phyloP scores from a whole-genome alignment of 306 rosid species.

The Purshia tridentata region DNA sequence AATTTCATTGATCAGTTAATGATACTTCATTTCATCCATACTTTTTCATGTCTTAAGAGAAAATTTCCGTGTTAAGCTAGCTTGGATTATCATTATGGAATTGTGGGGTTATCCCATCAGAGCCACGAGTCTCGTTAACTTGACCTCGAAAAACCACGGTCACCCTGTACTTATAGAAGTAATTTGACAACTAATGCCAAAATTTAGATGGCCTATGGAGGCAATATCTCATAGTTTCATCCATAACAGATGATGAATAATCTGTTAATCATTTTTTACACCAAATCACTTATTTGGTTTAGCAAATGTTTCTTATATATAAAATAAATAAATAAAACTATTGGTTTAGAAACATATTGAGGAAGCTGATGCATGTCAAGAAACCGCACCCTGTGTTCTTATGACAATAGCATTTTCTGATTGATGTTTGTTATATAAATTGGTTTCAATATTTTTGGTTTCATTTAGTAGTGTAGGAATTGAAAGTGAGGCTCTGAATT shows the following conservation, averaged over 20 bases:
- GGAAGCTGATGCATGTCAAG: too few species aligned
- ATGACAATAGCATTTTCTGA: too few species aligned
- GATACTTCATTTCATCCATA: neutral
- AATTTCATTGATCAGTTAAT: neutral
- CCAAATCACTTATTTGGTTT: neutral
- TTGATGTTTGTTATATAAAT: too few species aligned
- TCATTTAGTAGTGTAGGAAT: neutral
- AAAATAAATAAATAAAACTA: too few species aligned
- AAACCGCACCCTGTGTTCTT: too few species aligned
- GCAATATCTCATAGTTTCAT: neutral
- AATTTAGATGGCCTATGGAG: too few species aligned
- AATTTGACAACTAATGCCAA: neutral
- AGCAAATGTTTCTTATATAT: neutral
- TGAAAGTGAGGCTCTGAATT: neutral
- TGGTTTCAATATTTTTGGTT: neutral
- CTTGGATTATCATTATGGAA: neutral
- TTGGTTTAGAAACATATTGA: too few species aligned
- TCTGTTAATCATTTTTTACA: neutral
- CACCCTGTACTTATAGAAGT: neutral
- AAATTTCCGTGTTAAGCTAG: neutral
- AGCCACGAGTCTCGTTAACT: too few species aligned
- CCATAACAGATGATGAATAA: neutral
- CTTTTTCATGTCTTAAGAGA: neutral
- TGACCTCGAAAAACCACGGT: too few species aligned
- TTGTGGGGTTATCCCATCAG: too few species aligned